Conservation (phyloP, 2,329 filamentous ascomycete genomes). For the Ophiostoma himal-ulmi region DNA sequence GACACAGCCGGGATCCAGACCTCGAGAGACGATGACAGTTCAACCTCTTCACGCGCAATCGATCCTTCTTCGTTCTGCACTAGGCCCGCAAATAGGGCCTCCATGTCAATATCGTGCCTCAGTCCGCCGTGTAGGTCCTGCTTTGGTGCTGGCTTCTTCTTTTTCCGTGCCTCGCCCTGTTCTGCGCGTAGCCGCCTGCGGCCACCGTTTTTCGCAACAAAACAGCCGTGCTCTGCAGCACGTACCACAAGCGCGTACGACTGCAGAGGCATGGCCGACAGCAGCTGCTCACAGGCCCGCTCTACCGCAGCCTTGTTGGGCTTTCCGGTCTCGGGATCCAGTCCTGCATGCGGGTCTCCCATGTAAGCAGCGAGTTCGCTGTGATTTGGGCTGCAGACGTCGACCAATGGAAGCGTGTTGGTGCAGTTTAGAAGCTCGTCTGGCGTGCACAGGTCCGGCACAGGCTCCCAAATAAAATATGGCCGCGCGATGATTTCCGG, state of each 20-base stretch:
- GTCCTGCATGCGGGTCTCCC: slow-evolving; percentile 50
- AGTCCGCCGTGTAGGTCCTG: slow-evolving; percentile 48
- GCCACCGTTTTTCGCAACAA: slow-evolving; percentile 51
- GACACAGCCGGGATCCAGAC: slow-evolving; percentile 78
- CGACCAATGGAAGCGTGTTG: slow-evolving; percentile 55
- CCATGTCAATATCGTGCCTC: slow-evolving; percentile 57
- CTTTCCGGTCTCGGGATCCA: slow-evolving; percentile 50
- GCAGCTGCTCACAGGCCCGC: slow-evolving; percentile 55
- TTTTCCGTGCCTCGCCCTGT: slow-evolving; percentile 24
- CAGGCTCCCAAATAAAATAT: slow-evolving; percentile 89
- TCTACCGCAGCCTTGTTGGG: slow-evolving; percentile 51
- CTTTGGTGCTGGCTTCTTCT: slow-evolving; percentile 32
- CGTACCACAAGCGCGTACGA: slow-evolving; percentile 64
- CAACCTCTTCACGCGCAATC: slow-evolving; percentile 52
- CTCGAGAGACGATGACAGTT: slow-evolving; percentile 59
- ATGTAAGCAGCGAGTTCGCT: slow-evolving; percentile 84
- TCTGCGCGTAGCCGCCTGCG: slow-evolving; percentile 39
- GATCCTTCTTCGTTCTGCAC: slow-evolving; percentile 49
- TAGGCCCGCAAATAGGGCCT: slow-evolving; percentile 54
- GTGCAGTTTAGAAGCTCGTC: slow-evolving; percentile 60
- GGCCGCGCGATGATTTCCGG: slow-evolving; percentile 42
- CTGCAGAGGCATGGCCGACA: slow-evolving; percentile 58
- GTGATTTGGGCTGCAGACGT: slow-evolving; percentile 74
- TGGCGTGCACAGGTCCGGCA: slow-evolving; percentile 78
- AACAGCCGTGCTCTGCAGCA: slow-evolving; percentile 67